Conservation (phyloP, 495 filamentous ascomycete genomes). For the Aspergillus diversus region DNA sequence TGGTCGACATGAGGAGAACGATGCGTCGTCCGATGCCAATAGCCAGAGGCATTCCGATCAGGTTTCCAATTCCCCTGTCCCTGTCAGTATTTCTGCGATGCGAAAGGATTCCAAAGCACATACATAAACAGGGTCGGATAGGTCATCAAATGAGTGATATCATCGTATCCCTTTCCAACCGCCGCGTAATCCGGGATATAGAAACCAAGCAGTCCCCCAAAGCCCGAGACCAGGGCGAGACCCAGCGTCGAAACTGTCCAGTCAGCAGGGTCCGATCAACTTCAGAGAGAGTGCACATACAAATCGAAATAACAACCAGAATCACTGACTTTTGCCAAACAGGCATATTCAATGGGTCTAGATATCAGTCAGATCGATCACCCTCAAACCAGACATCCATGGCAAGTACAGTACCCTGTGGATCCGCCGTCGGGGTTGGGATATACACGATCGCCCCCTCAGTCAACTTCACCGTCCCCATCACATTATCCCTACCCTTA, state of each 20-base stretch:
- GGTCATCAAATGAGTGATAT: constrained; percentile 39
- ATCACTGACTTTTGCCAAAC: constrained; percentile 32
- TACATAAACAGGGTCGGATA: constrained; percentile 37
- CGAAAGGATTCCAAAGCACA: neutral
- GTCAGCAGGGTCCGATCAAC: neutral
- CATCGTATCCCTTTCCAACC: constrained; percentile 28
- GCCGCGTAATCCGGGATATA: constrained; percentile 28
- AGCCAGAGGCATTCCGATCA: constrained; percentile 46
- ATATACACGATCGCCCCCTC: constrained; percentile 35
- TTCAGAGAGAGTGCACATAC: constrained; percentile 10
- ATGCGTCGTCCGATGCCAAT: constrained; percentile 43
- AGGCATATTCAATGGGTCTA: constrained; percentile 37
- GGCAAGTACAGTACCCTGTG: constrained; percentile 20
- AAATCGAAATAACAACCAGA: constrained; percentile 33
- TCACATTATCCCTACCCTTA: constrained; percentile 21
- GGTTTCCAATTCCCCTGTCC: constrained; percentile 41
- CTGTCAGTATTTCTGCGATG: neutral
- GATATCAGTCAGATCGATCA: neutral
- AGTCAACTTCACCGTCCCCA: constrained; percentile 36
- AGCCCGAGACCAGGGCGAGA: constrained; percentile 34
- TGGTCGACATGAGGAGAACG: constrained; percentile 36
- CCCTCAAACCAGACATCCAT: neutral
- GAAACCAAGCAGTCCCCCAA: constrained; percentile 33
- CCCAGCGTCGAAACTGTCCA: constrained; percentile 31
- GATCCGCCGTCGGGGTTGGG: constrained; percentile 35